Conservation (phyloP, 2,329 filamentous ascomycete genomes). For the Tolypocladium tundrense region DNA sequence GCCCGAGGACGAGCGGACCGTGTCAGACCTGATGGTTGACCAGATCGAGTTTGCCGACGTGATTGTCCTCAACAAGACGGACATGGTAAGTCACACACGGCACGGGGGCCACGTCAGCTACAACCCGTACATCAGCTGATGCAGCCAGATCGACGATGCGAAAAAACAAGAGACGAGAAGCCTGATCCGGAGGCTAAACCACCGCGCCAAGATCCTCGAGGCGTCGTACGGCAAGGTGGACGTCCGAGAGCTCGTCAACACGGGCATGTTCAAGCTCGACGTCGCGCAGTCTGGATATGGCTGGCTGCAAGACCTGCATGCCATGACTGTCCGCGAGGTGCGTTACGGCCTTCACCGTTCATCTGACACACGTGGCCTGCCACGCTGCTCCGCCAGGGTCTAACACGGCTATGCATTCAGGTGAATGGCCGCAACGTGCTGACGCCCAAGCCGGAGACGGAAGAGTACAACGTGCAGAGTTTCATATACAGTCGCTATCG, state of each 20-base stretch:
- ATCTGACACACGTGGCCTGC: neutral
- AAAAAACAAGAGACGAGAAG: conserved; percentile 35
- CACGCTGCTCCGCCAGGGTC: neutral
- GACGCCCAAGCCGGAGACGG: conserved; percentile 59
- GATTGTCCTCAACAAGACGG: conserved; percentile 60
- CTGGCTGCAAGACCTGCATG: conserved; percentile 61
- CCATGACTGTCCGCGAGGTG: conserved; percentile 53
- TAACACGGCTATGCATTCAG: conserved; percentile 8
- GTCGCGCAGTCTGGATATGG: conserved; percentile 55
- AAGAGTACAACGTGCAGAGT: conserved; percentile 63
- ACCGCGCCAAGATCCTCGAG: conserved; percentile 53
- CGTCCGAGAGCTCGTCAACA: conserved; percentile 54
- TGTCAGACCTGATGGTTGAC: conserved; percentile 66
- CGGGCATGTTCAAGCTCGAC: conserved; percentile 53
- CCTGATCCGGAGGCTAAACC: conserved; percentile 54
- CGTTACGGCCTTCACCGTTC: neutral
- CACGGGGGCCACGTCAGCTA: neutral
- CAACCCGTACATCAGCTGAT: neutral
- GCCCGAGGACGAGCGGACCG: conserved; percentile 60
- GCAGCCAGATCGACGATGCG: conserved; percentile 23
- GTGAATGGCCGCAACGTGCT: conserved; percentile 39
- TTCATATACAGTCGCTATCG: conserved; percentile 56
- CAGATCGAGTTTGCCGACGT: conserved; percentile 72
- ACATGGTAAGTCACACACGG: conserved; percentile 37
- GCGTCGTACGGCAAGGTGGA: conserved; percentile 49